Evolutionary conservation across 192 early-diverging fungal genomes (phyloP).

Genomic region (Gigaspora rosea): DNA sequence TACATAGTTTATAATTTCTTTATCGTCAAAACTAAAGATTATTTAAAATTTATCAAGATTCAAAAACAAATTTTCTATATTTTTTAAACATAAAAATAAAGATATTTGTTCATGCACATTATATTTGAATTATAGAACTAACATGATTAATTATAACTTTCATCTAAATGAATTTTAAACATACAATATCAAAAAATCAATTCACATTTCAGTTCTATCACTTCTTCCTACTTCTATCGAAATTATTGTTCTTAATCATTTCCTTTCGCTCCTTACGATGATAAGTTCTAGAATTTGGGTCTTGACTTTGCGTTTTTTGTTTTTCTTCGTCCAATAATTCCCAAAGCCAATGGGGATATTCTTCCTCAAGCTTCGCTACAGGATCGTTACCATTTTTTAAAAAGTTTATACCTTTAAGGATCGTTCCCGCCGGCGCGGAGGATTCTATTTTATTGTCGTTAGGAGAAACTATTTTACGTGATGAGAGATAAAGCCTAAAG

Average conservation of each 20-base stretch:
- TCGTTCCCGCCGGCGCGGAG: constrained; percentile 69
- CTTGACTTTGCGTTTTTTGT: not conserved
- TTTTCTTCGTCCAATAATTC: constrained; percentile 60
- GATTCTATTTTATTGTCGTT: constrained; percentile 35
- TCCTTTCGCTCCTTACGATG: not conserved
- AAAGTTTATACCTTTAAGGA: constrained; percentile 86
- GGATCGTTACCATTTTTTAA: constrained; percentile 84
- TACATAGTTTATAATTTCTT: no score
- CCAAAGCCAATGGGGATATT: constrained; percentile 97
- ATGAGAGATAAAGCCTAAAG: no score
- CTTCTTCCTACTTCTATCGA: constrained; percentile 30
- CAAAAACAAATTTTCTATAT: no score
- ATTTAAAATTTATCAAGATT: no score
- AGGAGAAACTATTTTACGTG: no score
- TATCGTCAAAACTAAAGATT: no score
- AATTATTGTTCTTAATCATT: constrained; percentile 21
- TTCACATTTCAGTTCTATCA: constrained; percentile 71
- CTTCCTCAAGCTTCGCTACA: constrained; percentile 77
- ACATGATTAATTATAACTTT: no score
- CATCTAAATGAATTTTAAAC: no score
- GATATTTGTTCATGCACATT: no score
- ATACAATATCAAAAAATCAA: constrained; percentile 28
- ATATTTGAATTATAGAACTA: no score
- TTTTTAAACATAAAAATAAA: no score
- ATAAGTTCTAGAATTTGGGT: not conserved